Percentiles rank a stretch among this genome's conserved stretches.
phyloP scores from a whole-genome alignment of 116 monocot species.

The Phalaenopsis hybrid region DNA sequence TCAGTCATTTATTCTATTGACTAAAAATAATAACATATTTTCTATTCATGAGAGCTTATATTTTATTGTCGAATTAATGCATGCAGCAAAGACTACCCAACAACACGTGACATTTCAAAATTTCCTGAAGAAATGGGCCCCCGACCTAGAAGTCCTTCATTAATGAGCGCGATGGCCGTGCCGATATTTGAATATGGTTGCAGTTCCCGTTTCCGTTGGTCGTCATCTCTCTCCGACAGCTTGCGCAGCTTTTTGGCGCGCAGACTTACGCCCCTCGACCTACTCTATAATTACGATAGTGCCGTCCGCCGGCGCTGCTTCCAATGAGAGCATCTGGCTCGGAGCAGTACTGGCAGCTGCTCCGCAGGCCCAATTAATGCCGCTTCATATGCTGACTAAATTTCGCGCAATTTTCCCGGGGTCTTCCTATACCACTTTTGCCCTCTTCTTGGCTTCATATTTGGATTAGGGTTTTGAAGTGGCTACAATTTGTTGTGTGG shows the following conservation, averaged over 20 bases:
- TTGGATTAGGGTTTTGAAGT: conserved; percentile 20
- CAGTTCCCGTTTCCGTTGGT: conserved; percentile 1
- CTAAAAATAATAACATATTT: too few species aligned
- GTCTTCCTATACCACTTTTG: background rate
- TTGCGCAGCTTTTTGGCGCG: conserved; percentile 4
- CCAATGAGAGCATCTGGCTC: background rate
- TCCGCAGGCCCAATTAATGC: conserved; percentile 9
- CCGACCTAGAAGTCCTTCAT: background rate
- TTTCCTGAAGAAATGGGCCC: background rate
- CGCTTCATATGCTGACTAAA: conserved; percentile 2
- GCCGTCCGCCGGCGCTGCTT: conserved; percentile 7
- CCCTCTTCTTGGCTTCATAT: background rate
- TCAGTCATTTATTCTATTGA: too few species aligned
- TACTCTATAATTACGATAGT: background rate
- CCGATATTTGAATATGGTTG: background rate
- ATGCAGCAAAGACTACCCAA: too few species aligned
- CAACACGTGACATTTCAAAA: too few species aligned
- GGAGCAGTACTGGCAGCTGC: conserved; percentile 1
- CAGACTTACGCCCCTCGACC: background rate
- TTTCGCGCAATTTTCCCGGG: conserved; percentile 8
- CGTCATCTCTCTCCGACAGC: background rate
- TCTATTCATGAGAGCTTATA: too few species aligned
- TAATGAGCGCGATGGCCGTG: background rate
- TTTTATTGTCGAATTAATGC: too few species aligned
- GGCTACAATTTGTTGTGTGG: background rate